Conservation (phyloP, 108 stramenopile genomes). For the Mediolabrus comicus region DNA sequence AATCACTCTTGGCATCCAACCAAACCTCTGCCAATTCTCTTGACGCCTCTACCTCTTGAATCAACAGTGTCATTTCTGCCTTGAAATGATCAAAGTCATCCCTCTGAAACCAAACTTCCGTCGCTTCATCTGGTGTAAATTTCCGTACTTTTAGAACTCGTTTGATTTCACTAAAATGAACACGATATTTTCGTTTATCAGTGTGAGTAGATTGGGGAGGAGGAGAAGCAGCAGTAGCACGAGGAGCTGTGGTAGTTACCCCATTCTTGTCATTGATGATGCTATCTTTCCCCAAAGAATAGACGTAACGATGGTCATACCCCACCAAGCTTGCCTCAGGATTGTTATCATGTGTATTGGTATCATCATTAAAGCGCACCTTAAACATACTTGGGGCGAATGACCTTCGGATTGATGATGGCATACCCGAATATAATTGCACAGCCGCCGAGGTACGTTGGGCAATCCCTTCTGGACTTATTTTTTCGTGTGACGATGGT, state of each 20-base stretch:
- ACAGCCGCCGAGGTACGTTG: conserved; percentile 30
- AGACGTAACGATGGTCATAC: conserved; percentile 3
- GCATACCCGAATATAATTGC: conserved; percentile 35
- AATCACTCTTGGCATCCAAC: conserved; percentile 28
- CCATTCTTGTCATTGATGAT: no score
- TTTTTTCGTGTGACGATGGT: not conserved
- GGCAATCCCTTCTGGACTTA: not conserved
- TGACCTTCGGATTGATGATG: conserved; percentile 12
- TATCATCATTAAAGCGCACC: conserved; percentile 3
- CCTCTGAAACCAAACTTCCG: conserved; percentile 33
- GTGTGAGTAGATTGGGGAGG: not conserved
- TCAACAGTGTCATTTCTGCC: conserved; percentile 39
- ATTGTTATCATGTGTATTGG: not conserved
- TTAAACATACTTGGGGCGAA: conserved; percentile 38
- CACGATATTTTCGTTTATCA: not conserved
- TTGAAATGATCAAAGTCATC: conserved; percentile 45
- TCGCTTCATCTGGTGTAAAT: conserved; percentile 31
- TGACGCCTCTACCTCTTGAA: conserved; percentile 33
- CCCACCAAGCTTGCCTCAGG: not conserved
- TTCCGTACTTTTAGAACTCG: conserved; percentile 39
- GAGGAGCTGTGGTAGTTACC: no score
- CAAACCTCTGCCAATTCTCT: conserved; percentile 38
- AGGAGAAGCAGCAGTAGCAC: not conserved
- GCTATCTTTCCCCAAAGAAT: not conserved
- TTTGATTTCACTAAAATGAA: conserved; percentile 43